Conservation (phyloP, 176 grass and related monocot genomes). For the Carex scoparia region DNA sequence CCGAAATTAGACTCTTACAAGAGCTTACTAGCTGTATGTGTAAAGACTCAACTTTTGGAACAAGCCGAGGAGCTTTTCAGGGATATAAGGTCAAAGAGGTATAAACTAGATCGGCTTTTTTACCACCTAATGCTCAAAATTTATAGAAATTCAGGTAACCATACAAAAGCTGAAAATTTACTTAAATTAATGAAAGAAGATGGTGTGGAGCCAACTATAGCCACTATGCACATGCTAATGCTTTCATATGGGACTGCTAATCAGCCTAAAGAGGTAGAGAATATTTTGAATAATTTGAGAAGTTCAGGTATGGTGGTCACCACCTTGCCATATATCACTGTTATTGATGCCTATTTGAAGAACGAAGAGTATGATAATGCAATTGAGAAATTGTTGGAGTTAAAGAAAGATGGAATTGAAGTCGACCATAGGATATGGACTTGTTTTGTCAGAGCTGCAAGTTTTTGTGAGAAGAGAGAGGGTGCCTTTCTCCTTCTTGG, state of each 20-base stretch:
- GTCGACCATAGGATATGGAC: slow-evolving; percentile 93
- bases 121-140: slow-evolving; percentile 96
- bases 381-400: slow-evolving; percentile 61
- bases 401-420: slow-evolving; percentile 74
- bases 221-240: slow-evolving; percentile 95
- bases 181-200: slow-evolving; percentile 75
- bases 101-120: slow-evolving; percentile 62
- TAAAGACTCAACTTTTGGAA: slow-evolving; percentile 70
- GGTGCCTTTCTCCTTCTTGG: slow-evolving; percentile 67
- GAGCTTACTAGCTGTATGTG: slow-evolving; percentile 75
- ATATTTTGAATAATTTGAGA: slow-evolving; percentile 76
- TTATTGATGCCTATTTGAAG: slow-evolving; percentile 87
- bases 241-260: slow-evolving; percentile 70
- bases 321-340: slow-evolving; percentile 79
- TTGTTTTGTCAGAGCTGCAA: slow-evolving; percentile 87
- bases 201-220: slow-evolving; percentile 65
- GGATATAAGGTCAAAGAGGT: slow-evolving; percentile 59
- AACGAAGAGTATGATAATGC: slow-evolving; percentile 66
- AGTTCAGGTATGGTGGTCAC: slow-evolving; percentile 51
- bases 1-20: slow-evolving; percentile 85
- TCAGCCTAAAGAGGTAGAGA: slow-evolving; percentile 75
- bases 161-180: slow-evolving; percentile 74
- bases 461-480: slow-evolving; percentile 70
- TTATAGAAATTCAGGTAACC: slow-evolving; percentile 67
- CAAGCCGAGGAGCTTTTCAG: slow-evolving; percentile 78